Base-by-base conservation (phyloP, 345 rosid species). In the Arabis hirsuta region DNA sequence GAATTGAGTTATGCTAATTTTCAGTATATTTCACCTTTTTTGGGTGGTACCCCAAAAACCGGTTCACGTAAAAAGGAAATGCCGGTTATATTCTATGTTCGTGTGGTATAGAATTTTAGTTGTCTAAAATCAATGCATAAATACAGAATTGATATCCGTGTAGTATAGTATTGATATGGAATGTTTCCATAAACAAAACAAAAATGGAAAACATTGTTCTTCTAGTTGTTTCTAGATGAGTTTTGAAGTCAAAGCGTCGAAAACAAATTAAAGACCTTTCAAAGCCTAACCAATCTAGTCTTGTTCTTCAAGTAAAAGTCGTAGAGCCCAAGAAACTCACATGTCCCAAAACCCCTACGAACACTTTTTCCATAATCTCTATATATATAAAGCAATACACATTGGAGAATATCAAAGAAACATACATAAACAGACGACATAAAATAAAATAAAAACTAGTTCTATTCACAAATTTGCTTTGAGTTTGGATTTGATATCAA, bases 271-370 rank as follows among this genome's bases (percentile, higher is more conserved):
- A 66, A 59, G 62, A 74, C 55, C 11, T n/a, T 52, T 60, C 48
- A 58, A 19, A 2, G 24, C 61, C 39, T 29, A 66, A 9, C 67
- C 60, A 66, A 50, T 22, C 12, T 58, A 61, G 61, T 36, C 69
- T 54, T 75, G 2, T 68, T 68, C 52, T 6, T 54, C 74, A 75
- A 75, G 79, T 41, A 75, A 62, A 53, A 44, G n/a, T 61, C 70
- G 69, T 75, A 41, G 62, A 53, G 61, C 64, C 63, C 69, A 68
- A 36, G 74, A 45, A 68, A 14, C 12, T 56, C 41, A 19, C 45
- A 26, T 5, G 7, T 52, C 55, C 39, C 66, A 31, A 59, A 59
- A 67, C 39, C 73, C 4, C 24, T 34, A 7, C 7, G 13, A 22
- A 7, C 26, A 31, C 3, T 16, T 26, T 51, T 53, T 16, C 36